Conservation (phyloP, 495 filamentous ascomycete species). For the Xylaria telfairii region DNA sequence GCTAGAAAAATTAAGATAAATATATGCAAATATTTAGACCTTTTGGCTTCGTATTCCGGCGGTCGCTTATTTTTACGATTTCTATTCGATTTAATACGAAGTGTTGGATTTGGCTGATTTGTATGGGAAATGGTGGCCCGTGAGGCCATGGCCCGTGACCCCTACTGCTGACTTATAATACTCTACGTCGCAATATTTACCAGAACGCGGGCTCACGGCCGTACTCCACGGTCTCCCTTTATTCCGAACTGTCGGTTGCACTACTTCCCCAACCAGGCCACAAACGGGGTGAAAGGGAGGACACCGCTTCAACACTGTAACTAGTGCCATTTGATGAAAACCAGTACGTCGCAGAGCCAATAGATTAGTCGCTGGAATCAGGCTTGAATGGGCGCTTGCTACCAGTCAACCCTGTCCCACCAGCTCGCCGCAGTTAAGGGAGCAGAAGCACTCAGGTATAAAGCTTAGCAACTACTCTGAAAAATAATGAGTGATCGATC, state of each 20-base stretch:
- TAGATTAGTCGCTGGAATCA: neutral
- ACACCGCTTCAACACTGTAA: neutral
- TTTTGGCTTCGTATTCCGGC: too few species aligned
- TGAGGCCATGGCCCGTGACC: too few species aligned
- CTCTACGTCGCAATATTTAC: too few species aligned
- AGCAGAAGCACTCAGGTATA: neutral
- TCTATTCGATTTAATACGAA: too few species aligned
- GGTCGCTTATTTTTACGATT: too few species aligned
- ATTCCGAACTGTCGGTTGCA: constrained; percentile 6
- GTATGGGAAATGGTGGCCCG: too few species aligned
- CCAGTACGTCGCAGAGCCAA: neutral
- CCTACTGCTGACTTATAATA: too few species aligned
- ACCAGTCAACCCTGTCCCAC: neutral
- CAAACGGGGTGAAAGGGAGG: constrained; percentile 1
- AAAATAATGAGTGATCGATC: neutral
- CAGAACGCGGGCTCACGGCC: neutral
- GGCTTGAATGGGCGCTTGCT: neutral
- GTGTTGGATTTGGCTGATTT: too few species aligned
- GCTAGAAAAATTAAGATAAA: too few species aligned
- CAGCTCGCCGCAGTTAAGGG: neutral
- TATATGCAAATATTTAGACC: too few species aligned
- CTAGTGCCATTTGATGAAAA: neutral
- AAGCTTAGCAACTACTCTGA: neutral
- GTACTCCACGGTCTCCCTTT: neutral
- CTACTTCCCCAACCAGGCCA: neutral